Evolutionary conservation across 352 stramenopile genomes (phyloP), one percentile per base, ranked within the genome.

Genomic region (Pythium phragmiticola): DNA sequence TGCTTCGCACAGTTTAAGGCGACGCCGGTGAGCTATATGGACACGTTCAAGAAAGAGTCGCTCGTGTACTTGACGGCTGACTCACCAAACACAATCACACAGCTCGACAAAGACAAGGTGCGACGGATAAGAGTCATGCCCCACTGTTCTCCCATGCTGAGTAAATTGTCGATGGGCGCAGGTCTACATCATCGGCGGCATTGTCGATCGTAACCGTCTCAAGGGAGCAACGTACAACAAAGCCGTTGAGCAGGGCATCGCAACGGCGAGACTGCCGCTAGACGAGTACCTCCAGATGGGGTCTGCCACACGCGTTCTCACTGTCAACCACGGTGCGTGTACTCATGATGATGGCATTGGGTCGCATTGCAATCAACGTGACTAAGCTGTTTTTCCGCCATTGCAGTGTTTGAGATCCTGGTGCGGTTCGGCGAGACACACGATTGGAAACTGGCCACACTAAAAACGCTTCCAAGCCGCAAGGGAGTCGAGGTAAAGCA

Each of bases 161-260:
- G 17, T 34, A 26, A 13, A 30, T 12, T 16, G 16, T 12, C 34
- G 47, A 28, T 34, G 19, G 16, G 4, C 21, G 21, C 36, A 88
- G 78, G 86, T 97, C 28, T 99, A 98, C 73, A 92, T 98, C 46
- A 99, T 99, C 70, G 96, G 96, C 17, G 96, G 96, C 21, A 99
- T 99, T 72, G 96, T 99, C 26, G 96, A 99, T 78, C 82, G 96
- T 54, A 99, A 98, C 72, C 87, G 96, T n/a, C 81, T 98, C n/a
- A 98, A 98, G 68, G 78, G 86, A 11, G 84, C 87, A 19, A 96
- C 96, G 13, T 96, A 98, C 59, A 73, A 97, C 52, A 96, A 97
- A 66, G 96, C 96, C 4, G 52, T 94, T 37, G 67, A 83, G 53
- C 82, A 98, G 37, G 88, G 83, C n/a, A 94, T 98, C 67, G 74